Evolutionary conservation across 1,284 basidiomycete species (phyloP), one percentile per base, ranked within the genome.

Genomic region (Malassezia brasiliensis): DNA sequence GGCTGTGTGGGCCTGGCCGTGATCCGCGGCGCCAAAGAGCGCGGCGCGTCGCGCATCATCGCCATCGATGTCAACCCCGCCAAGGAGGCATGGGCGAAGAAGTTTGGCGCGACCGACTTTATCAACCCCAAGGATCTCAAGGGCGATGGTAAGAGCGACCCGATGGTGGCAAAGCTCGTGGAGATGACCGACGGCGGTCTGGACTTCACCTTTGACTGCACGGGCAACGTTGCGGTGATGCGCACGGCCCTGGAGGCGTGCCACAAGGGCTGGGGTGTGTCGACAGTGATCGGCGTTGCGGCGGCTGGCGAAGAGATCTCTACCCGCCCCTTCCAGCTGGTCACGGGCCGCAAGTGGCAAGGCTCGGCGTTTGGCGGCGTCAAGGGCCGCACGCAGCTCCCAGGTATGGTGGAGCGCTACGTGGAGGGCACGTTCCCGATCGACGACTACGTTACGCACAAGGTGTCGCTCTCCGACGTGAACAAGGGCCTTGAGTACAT

Each of bases 31-130:
- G 83, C 90, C 25, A 78, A 81, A 30, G 78, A 82, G 47, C 85
- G 89, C 64, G 85, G 85, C 55, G 89, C 89, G 31, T 83, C 83
- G 60, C 85, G 88, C 59, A 83, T 98, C 77, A 90, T 98, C 66
- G 93, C 91, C 2, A 76, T 99, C 60, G 94, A 99, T 77, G 85
- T 83, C 59, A 96, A 96, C 79, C 59, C 96, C 91, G 78, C 83
- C 87, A 79, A 77, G 81, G 5, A 66, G 44, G 6, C 28, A 4
- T 93, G 89, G 88, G 90, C 91, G 4, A 81, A 79, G 75, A 87
- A 90, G 78, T 93, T 98, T 75, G 93, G 93, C 58, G 94, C 93
- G n/a, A 89, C 85, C 47, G 91, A 98, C 45, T 98, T 96, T 75
- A 77, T 98, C 71, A 93, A 96, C 79, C 87, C 93, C 8, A 76